A percentile compares a stretch with the other conserved stretches of the same genome.
These are phyloP conservation scores for Calycina herbarum DNA, from an alignment of 2,329 filamentous ascomycete genomes.

Conservation along the genomic window DNA sequence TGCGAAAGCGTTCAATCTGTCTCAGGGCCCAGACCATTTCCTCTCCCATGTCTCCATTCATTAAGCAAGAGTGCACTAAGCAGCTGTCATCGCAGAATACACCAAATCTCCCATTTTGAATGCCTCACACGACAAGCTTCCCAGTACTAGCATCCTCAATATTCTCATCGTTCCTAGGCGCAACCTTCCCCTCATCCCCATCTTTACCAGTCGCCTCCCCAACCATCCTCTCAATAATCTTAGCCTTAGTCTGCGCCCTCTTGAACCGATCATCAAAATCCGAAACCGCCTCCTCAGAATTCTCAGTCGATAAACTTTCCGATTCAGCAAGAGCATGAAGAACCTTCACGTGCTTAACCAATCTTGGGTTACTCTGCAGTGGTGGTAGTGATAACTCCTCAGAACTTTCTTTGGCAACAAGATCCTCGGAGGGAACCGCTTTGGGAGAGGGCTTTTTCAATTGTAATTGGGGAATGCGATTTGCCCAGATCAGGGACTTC, in stretches of 20 bases:
- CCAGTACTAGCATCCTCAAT: conserved; percentile 49
- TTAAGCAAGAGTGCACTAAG: neutral
- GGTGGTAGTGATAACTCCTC: conserved; percentile 41
- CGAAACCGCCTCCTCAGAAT: conserved; percentile 84
- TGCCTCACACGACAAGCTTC: conserved; percentile 22
- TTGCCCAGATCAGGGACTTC: conserved; percentile 79
- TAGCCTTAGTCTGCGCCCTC: conserved; percentile 78
- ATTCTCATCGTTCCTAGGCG: conserved; percentile 39
- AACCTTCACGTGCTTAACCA: conserved; percentile 74
- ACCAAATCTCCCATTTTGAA: neutral
- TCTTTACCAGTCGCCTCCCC: conserved; percentile 41
- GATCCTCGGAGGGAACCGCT: too few species aligned
- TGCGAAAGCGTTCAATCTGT: too few species aligned
- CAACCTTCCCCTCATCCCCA: conserved; percentile 13
- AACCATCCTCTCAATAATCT: conserved; percentile 75
- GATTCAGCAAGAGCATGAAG: conserved; percentile 79
- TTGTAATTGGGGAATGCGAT: conserved; percentile 52
- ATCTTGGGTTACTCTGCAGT: conserved; percentile 58
- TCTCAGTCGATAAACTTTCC: conserved; percentile 73
- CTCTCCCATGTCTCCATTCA: neutral
- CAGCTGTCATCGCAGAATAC: neutral
- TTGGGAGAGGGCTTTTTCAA: neutral
- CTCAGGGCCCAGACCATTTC: too few species aligned
- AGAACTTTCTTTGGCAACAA: neutral
- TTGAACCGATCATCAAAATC: conserved; percentile 90